These are phyloP conservation scores for Cladosporium sp. DNA, from an alignment of 2,329 filamentous ascomycete genomes.

Conservation along the genomic window DNA sequence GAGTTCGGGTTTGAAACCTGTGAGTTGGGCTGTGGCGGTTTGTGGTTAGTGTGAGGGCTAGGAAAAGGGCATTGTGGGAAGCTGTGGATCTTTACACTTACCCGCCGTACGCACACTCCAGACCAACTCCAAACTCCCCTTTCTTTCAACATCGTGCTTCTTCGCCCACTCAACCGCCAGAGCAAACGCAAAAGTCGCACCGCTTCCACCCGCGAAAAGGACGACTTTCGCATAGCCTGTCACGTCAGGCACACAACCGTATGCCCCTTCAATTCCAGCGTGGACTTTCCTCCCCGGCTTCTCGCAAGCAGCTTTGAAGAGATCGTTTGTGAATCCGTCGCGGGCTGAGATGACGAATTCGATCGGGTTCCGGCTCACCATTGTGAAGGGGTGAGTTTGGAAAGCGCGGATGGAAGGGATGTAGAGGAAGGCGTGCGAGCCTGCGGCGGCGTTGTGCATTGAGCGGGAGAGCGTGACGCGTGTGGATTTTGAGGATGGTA, in stretches of 20 bases:
- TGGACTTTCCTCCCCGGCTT: slow-evolving; percentile 14
- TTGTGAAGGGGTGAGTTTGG: slow-evolving; percentile 23
- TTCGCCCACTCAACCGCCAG: slow-evolving; percentile 45
- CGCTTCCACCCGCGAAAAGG: slow-evolving; percentile 56
- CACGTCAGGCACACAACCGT: slow-evolving; percentile 31
- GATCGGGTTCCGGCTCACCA: slow-evolving; percentile 16
- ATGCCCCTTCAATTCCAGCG: slow-evolving; percentile 26
- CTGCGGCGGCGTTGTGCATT: slow-evolving; percentile 15
- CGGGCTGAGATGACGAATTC: slow-evolving; percentile 21
- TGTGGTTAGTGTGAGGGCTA: neutral
- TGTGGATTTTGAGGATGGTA: slow-evolving; percentile 18
- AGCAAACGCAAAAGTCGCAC: slow-evolving; percentile 54
- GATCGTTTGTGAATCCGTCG: slow-evolving; percentile 20
- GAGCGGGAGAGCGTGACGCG: slow-evolving; percentile 17
- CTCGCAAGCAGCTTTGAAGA: slow-evolving; percentile 18
- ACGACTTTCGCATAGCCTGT: slow-evolving; percentile 56
- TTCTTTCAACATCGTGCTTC: slow-evolving; percentile 33
- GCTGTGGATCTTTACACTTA: neutral
- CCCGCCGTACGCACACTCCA: slow-evolving; percentile 19
- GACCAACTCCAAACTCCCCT: slow-evolving; percentile 44
- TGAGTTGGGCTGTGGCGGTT: slow-evolving; percentile 26
- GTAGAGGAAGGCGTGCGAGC: slow-evolving; percentile 23
- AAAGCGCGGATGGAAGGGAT: slow-evolving; percentile 18
- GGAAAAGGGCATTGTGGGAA: neutral
- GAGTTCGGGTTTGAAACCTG: slow-evolving; percentile 51